Conservation (phyloP, 371 early-diverging fungal genomes). For the Dinochytrium kinnereticum region DNA sequence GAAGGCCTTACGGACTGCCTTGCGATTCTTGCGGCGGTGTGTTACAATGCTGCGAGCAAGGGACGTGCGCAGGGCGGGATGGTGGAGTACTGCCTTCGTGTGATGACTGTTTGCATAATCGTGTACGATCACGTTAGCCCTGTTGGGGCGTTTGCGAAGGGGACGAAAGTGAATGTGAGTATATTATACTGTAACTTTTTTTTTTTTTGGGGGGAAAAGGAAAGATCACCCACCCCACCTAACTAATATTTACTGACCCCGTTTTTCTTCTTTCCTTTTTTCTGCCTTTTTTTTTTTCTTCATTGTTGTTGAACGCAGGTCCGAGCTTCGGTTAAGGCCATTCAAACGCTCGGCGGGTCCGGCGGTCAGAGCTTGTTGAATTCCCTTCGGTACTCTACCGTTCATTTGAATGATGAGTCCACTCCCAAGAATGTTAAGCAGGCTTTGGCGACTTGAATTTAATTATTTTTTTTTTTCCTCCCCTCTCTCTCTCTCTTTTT, state of each 20-base stretch:
- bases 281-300: constrained; percentile 2
- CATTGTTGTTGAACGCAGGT: constrained; percentile 33
- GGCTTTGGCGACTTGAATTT: constrained; percentile 41
- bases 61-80: constrained; percentile 44
- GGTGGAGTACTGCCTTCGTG: constrained; percentile 69
- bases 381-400: constrained; percentile 76
- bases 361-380: constrained; percentile 67
- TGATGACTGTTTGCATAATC: constrained; percentile 86
- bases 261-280: background rate
- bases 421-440: constrained; percentile 79
- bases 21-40: constrained; percentile 69
- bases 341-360: constrained; percentile 65
- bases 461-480: background rate
- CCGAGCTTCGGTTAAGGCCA: constrained; percentile 68
- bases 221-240: too few relatives aligned
- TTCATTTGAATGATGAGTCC: constrained; percentile 79
- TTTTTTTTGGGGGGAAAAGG: too few relatives aligned
- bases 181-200: too few relatives aligned
- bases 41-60: constrained; percentile 71
- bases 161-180: constrained; percentile 79
- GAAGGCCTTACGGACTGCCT: constrained; percentile 66
- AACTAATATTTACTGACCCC: background rate
- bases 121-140: constrained; percentile 89
- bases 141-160: constrained; percentile 77
- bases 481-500: background rate